Evolutionary conservation across 192 early-diverging fungal species (phyloP).

Genomic region (Rhizophagus clarus): DNA sequence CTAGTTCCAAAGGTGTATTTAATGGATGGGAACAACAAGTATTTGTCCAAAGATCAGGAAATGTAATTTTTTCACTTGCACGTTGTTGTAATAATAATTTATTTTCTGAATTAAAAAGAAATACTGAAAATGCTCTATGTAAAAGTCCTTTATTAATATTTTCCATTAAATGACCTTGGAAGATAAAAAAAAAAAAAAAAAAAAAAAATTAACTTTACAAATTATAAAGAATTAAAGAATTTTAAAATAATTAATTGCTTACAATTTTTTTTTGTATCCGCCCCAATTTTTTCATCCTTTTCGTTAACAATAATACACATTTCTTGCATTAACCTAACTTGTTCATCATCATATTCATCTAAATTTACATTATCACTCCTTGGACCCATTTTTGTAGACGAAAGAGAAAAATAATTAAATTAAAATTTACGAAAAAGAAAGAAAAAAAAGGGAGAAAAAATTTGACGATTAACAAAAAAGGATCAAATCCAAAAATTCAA

Average conservation of each 20-base stretch:
- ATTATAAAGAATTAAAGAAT: not conserved
- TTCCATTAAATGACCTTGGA: constrained; percentile 87
- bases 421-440: not conserved
- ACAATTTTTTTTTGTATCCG: constrained; percentile 92
- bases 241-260: constrained; percentile 40
- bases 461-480: too few relatives aligned
- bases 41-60: constrained; percentile 96
- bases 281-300: constrained; percentile 82
- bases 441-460: too few relatives aligned
- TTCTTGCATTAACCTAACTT: constrained; percentile 95
- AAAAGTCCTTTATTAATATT: constrained; percentile 89
- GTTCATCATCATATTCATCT: constrained; percentile 71
- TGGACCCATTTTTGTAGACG: not conserved
- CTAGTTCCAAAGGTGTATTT: constrained; percentile 74
- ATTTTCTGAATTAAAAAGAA: constrained; percentile 88
- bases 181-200: constrained; percentile 11
- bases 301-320: constrained; percentile 95
- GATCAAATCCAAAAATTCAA: too few relatives aligned
- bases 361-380: constrained; percentile 52
- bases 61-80: constrained; percentile 96
- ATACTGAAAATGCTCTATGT: constrained; percentile 96
- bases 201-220: not conserved
- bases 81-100: constrained; percentile 94
- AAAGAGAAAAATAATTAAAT: too few relatives aligned
- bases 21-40: constrained; percentile 99